Evolutionary conservation across 305 asterid species (phyloP), one percentile per base, ranked within the genome.

Genomic region (Nicotiana rustica): DNA sequence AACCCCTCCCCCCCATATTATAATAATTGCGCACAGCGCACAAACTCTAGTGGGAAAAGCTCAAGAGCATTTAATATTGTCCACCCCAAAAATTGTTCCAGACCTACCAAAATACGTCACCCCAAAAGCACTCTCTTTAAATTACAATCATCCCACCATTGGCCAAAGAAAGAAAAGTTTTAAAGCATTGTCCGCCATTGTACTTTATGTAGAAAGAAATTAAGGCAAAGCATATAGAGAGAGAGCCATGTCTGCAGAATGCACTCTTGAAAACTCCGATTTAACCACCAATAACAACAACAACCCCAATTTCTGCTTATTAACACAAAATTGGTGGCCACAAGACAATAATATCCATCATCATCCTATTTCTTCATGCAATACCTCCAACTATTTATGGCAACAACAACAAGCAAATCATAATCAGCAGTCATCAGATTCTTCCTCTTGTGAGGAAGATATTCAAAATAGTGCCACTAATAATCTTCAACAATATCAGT

Each of bases 1-100:
- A n/a, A 57, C 14, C 3, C 67, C 85, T 62, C 82, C 82, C 4
- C 12, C 36, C 79, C 70, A 64, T 44, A 44, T 41, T 80, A 67
- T 15, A 83, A 81, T 86, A 86, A 86, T 83, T 80, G 88, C 83
- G 47, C 88, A 83, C 81, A 64, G 88, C 83, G 47, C 88, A 83
- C 81, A 64, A 83, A 73, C 81, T 62, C 29, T 33, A 81, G 86
- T 83, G 86, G 86, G 18, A 59, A 62, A 80, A 47, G 68, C 82
- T 86, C 79, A 86, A 18, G 67, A n/a, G 61, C 86, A 86, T 83
- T 56, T 80, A 76, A 67, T 77, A 83, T 83, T 86, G 86, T 86
- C 86, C 79, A 83, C 86, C 86, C 88, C 82, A 80, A 62, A 69
- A 60, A 57, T 59, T 82, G 81, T 29, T 67, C 55, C 69, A 31